Base-by-base conservation (phyloP, 768 basidiomycete species). In the Crepidotus variabilis region DNA sequence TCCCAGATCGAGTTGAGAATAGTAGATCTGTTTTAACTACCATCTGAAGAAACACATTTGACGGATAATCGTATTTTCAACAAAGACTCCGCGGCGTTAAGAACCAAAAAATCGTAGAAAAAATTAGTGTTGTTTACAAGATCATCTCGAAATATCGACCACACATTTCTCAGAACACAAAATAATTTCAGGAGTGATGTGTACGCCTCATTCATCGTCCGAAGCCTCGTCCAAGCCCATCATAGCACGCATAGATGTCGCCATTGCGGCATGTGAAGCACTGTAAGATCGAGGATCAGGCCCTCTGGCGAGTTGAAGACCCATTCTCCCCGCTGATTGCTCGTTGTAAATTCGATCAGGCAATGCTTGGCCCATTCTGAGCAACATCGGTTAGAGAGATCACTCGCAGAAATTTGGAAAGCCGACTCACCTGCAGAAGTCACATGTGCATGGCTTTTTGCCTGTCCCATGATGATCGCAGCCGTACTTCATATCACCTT, bases 381-480 rank as follows among this genome's bases (percentile, higher is more conserved):
- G 6, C 14, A 47, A 20, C 35, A 28, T 46, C 45, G 34, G 57
- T 43, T 51, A 24, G 16, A 32, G 6, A 22, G 20, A 16, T 0
- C 2, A n/a, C 2, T 54, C 14, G 14, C 20, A 21, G 18, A 1
- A 6, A 28, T 20, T 13, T 13, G 2, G 18, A 46, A 48, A 51
- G 48, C 10, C 10, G 21, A 61, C 68, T 18, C 22, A 72, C 72
- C 63, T 66, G 71, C 73, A 75, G 54, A 67, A 74, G 61, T 74
- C 71, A 56, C 72, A 75, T 49, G 71, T 70, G 51, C 74, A 75
- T 2, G 69, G 70, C 20, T 57, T 66, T 4, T 60, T 63, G 3
- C 74, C 74, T 2, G 72, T 63, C 14, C 74, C 74, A 63, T 75
- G 73, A 61, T 74, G 74, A 57, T 75, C 73, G 50, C 74, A 74